A percentile compares a stretch with the other conserved stretches of the same genome.
phyloP scores from a whole-genome alignment of 2,329 filamentous ascomycete genomes.

The Aspergillus spinulosporus region DNA sequence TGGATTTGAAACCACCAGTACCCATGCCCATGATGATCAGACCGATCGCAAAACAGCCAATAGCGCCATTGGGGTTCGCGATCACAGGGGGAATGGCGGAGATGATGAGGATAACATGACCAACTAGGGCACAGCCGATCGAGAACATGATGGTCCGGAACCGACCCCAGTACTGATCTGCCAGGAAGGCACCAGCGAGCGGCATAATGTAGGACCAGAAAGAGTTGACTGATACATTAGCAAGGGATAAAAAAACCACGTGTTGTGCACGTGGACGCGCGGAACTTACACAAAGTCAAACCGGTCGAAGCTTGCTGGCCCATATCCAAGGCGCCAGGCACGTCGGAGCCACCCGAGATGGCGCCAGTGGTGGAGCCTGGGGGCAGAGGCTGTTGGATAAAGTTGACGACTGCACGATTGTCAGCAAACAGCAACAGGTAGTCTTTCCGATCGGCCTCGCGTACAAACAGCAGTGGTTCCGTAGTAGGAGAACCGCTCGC shows the following conservation, averaged over 20 bases:
- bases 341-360: conserved; percentile 11
- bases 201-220: conserved; percentile 66
- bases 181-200: conserved; percentile 60
- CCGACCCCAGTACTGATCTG: conserved; percentile 71
- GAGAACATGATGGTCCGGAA: conserved; percentile 71
- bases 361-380: conserved; percentile 56
- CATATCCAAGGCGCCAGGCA: conserved; percentile 58
- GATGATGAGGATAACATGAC: conserved; percentile 67
- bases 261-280: no score
- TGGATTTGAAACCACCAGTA: conserved; percentile 78
- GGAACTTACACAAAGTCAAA: conserved; percentile 45
- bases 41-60: conserved; percentile 64
- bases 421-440: no score
- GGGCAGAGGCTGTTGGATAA: conserved; percentile 60
- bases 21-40: conserved; percentile 70
- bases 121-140: conserved; percentile 63
- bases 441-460: conserved; percentile 27
- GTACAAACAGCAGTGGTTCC: conserved; percentile 67
- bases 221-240: conserved; percentile 49
- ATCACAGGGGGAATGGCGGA: conserved; percentile 66
- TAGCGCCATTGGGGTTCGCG: conserved; percentile 55
- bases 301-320: conserved; percentile 59
- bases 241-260: background rate
- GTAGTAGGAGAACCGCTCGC: conserved; percentile 77
- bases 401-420: conserved; percentile 56